Percentiles rank a stretch among this genome's conserved stretches.
Evolutionary conservation across 2,329 filamentous ascomycete species (phyloP).

Genomic region (Ceratocystis albifundus): DNA sequence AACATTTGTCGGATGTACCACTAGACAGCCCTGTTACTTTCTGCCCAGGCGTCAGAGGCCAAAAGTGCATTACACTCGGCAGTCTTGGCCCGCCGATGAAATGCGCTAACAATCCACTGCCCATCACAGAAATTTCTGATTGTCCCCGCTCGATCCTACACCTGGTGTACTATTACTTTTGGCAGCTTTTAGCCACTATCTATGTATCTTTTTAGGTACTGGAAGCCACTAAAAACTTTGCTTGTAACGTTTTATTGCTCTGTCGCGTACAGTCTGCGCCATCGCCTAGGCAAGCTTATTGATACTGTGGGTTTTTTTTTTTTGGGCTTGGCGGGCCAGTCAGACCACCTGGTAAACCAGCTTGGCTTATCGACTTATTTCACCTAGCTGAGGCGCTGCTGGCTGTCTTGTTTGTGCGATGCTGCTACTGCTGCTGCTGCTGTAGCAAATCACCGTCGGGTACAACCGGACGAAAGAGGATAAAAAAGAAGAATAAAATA

Average conservation of each 20-base stretch:
- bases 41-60: neutral
- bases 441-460: neutral
- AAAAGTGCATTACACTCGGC: constrained; percentile 12
- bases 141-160: too few relatives aligned
- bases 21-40: constrained; percentile 8
- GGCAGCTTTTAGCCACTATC: neutral
- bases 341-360: neutral
- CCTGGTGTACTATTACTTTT: constrained; percentile 17
- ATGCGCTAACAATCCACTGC: neutral
- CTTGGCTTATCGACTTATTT: neutral
- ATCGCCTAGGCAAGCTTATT: constrained; percentile 9
- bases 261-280: constrained; percentile 19
- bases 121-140: neutral
- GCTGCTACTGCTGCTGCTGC: neutral
- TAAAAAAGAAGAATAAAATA: constrained; percentile 10
- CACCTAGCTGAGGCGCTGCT: too few relatives aligned
- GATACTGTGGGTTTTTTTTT: neutral
- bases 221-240: constrained; percentile 17
- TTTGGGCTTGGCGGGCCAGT: neutral
- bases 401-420: neutral
- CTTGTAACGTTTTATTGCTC: constrained; percentile 15
- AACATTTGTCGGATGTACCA: neutral
- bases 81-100: neutral
- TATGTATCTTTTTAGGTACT: constrained; percentile 2
- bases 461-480: neutral